phyloP scores from a whole-genome alignment of 192 early-diverging fungal genomes.

The Coemansia sp. region DNA sequence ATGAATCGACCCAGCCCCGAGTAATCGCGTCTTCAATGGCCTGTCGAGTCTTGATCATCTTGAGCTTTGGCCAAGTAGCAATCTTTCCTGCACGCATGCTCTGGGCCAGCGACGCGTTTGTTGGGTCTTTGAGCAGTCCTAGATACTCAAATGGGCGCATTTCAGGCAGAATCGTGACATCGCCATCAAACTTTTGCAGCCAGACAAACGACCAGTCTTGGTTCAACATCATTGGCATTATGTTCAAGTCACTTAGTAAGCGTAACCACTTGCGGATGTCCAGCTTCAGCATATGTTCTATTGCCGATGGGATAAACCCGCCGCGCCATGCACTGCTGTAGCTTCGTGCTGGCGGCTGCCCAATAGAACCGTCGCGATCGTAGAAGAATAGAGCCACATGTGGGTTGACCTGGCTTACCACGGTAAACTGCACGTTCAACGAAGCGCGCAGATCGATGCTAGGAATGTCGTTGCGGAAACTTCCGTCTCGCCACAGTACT shows the following conservation, averaged over 20 bases:
- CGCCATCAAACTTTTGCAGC: constrained; percentile 90
- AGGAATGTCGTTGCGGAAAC: constrained; percentile 80
- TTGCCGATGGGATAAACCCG: constrained; percentile 76
- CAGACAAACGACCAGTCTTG: constrained; percentile 83
- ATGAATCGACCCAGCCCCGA: constrained; percentile 18
- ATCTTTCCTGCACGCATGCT: constrained; percentile 63
- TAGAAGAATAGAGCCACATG: constrained; percentile 88
- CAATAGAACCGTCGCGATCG: constrained; percentile 72
- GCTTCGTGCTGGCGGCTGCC: constrained; percentile 70
- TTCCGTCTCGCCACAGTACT: constrained; percentile 83
- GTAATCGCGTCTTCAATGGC: constrained; percentile 70
- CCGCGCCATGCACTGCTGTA: constrained; percentile 79
- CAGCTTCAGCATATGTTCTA: constrained; percentile 80
- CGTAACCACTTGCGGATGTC: constrained; percentile 86
- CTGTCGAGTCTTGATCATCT: constrained; percentile 74
- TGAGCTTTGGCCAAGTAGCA: constrained; percentile 75
- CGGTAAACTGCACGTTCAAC: constrained; percentile 84
- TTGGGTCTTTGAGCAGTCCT: constrained; percentile 66
- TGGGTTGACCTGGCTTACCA: constrained; percentile 88
- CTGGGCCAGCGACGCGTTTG: constrained; percentile 51
- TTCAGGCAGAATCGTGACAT: constrained; percentile 77
- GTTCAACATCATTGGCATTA: constrained; percentile 73
- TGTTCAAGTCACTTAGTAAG: constrained; percentile 72
- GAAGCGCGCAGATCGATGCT: constrained; percentile 69
- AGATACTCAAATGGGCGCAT: constrained; percentile 63